Percentiles rank a stretch among this genome's conserved stretches.
phyloP scores from a whole-genome alignment of 1,284 basidiomycete genomes.

The Boletus mariae region DNA sequence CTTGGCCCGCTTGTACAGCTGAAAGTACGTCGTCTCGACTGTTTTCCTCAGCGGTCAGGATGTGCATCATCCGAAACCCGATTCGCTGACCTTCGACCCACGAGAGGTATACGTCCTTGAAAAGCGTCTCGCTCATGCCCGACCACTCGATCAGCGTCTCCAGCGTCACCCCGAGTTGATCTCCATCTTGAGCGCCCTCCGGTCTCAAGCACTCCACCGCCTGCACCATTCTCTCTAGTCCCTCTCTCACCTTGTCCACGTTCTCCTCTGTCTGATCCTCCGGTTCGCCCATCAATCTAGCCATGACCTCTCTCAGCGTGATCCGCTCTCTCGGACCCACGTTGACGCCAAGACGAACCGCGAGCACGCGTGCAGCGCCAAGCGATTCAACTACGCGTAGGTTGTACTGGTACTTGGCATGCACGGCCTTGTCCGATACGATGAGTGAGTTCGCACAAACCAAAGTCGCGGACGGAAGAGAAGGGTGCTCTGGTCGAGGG shows the following conservation, averaged over 20 bases:
- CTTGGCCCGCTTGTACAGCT: slow-evolving; percentile 73
- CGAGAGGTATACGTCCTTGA: slow-evolving; percentile 66
- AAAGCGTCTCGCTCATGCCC: slow-evolving; percentile 53
- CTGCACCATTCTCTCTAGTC: slow-evolving; percentile 45
- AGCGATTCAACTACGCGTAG: slow-evolving; percentile 85
- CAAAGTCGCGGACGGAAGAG: slow-evolving; percentile 47
- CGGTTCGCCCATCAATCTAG: slow-evolving; percentile 44
- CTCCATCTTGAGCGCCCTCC: slow-evolving; percentile 30
- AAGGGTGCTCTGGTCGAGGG: slow-evolving; percentile 31
- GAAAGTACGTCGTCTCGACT: slow-evolving; percentile 79
- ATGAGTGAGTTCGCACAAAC: slow-evolving; percentile 84
- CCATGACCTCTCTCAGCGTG: slow-evolving; percentile 52
- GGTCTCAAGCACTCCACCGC: slow-evolving; percentile 56
- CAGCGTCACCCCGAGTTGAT: slow-evolving; percentile 57
- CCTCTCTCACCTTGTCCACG: slow-evolving; percentile 43
- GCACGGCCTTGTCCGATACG: slow-evolving; percentile 77
- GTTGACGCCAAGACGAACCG: slow-evolving; percentile 48
- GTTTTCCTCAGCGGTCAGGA: slow-evolving; percentile 2
- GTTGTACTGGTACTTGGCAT: slow-evolving; percentile 78
- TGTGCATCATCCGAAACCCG: not conserved
- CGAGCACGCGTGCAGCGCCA: slow-evolving; percentile 71
- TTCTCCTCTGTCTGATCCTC: slow-evolving; percentile 40
- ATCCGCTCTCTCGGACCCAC: slow-evolving; percentile 46
- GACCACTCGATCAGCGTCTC: slow-evolving; percentile 70
- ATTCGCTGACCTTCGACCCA: slow-evolving; percentile 65